Base-by-base conservation (phyloP, 2,329 filamentous ascomycete genomes). In the Graphiopsis chlorocephala region DNA sequence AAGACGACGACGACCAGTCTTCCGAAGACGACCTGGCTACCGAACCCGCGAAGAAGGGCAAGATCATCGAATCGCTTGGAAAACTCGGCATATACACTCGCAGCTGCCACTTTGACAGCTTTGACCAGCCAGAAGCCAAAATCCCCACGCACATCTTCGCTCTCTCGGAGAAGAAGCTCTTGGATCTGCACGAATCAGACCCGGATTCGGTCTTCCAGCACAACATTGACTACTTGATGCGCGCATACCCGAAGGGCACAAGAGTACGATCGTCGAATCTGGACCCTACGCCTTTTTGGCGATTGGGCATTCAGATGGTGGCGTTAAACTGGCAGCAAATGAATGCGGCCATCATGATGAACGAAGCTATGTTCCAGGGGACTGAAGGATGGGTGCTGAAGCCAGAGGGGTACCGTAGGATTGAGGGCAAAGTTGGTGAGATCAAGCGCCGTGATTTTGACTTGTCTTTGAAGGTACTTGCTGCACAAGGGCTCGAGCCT, bases 291-390 rank as follows among this genome's bases (percentile, higher is more conserved):
- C 84, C 89, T 3, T 95, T 93, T 77, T 97, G 93, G 93, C 85
- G 92, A 33, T 89, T 91, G 68, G 93, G 93, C 15, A 89, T 96
- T 3, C 93, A 97, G 77, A 89, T 97, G 70, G 92, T 96, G 1
- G 93, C 93, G 0, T 81, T 98, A 66, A 97, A 97, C 78, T 98
- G 93, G 92, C 93, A 98, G 77, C 89, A 88, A 67, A 88, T 90
- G 77, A 93, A 97, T 72, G 90, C 92, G 70, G 93, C 92, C 33
- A 96, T 96, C 89, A 97, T 97, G 94, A 84, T 97, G 15, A 97
- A 97, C 74, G 89, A 95, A 73, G 93, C 87, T 70, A 95, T 96
- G 92, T 97, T 97, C 77, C 85, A 87, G 1, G 90, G 88, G 11
- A 90, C 91, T 59, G 81, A 86, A 48, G 93, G 94, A 47, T 97